Base-by-base conservation (phyloP, 2,329 filamentous ascomycete species). In the Monosporascus ibericus region DNA sequence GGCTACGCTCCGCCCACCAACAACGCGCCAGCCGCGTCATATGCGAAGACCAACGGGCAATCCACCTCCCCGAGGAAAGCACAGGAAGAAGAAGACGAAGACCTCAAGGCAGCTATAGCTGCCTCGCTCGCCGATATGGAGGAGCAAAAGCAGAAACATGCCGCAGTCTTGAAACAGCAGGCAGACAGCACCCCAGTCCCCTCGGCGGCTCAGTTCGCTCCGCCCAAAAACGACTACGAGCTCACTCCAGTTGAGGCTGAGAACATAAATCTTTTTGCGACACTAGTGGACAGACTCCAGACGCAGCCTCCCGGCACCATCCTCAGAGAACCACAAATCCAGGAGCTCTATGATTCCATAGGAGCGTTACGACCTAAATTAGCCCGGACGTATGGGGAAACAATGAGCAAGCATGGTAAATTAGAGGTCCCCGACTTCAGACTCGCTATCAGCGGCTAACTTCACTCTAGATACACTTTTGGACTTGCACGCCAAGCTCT, bases 381-480 rank as follows among this genome's bases (percentile, higher is more conserved):
- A 51, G 94, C 94, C 5, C 83, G 94, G 52, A 96, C 92, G 0
- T 96, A 97, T 66, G 94, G 94, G 51, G 94, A 99, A 74, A 96
- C 94, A 0, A 97, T 99, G 94, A 97, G 94, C 81, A 99, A 99
- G 71, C 94, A 97, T 70, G 92, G 90, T 90, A 75, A 67, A 83
- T 9, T 5, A 34, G 72, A 47, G 30, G 27, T 11, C n/a, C 3
- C 22, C 3, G 18, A 20, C 47, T 38, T 17, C 6, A 14, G 20
- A 6, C 11, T 11, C 30, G 5, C 9, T 24, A 38, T 54, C 9
- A n/a, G 24, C 50, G 30, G 47, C 71, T 79, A 63, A 79, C 58
- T 14, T 8, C 17, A 30, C 7, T 6, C 22, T 56, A 94, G 92
- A 99, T 68, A 94, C 92, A 0, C 78, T 99, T 9, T 81, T 97